Evolutionary conservation across 1,139 yeast genomes (phyloP).

Genomic region (Sugiyamaella pinicola): DNA sequence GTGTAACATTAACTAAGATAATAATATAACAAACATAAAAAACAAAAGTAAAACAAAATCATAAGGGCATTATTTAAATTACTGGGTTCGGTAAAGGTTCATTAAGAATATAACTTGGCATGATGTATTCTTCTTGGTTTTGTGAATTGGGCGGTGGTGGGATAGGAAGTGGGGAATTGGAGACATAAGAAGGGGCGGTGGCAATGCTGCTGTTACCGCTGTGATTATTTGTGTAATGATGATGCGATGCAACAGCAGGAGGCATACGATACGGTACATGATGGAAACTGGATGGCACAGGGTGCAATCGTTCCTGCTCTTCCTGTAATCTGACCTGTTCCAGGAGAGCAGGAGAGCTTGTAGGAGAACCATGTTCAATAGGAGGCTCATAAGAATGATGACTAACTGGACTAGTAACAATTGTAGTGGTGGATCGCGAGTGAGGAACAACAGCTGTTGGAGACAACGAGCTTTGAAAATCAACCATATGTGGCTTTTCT

Average conservation of each 20-base stretch:
- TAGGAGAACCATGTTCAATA: conserved; percentile 1
- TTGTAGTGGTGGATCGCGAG: background rate
- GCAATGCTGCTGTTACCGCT: background rate
- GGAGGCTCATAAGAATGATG: too few species aligned
- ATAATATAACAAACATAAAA: background rate
- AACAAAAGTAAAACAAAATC: background rate
- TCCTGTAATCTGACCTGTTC: conserved; percentile 10
- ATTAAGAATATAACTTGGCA: conserved; percentile 29
- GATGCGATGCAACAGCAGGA: background rate
- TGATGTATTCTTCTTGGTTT: conserved; percentile 18
- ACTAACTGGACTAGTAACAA: too few species aligned
- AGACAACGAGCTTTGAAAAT: conserved; percentile 3
- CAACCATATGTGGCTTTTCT: conserved; percentile 2
- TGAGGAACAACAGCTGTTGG: too few species aligned
- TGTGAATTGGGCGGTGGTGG: conserved; percentile 18
- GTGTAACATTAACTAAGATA: background rate
- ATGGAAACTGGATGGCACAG: background rate
- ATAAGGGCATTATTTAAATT: conserved; percentile 15
- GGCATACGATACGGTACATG: conserved; percentile 2
- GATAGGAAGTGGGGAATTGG: conserved; percentile 15
- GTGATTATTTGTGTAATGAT: background rate
- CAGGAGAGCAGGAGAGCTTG: conserved; percentile 14
- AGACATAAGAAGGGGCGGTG: conserved; percentile 40
- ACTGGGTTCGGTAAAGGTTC: conserved; percentile 30
- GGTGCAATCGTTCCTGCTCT: conserved; percentile 11